phyloP scores from a whole-genome alignment of 441 rosid species.

The Capsella rubella region DNA sequence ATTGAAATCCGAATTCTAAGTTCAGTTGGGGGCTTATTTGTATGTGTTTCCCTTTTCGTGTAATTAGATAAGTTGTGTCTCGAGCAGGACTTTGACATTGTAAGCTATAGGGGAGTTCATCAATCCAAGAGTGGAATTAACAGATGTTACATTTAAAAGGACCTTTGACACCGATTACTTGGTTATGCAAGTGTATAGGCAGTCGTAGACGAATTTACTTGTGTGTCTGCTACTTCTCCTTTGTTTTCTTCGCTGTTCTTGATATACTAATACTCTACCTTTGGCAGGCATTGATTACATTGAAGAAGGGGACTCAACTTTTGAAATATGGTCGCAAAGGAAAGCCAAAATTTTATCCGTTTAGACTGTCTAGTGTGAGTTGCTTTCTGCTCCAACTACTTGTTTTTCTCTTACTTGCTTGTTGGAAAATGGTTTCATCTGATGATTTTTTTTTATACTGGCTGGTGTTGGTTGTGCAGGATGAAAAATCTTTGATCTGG shows the following conservation, averaged over 20 bases:
- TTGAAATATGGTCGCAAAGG: slow-evolving; percentile 98
- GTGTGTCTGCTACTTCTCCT: neutral
- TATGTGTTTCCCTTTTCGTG: neutral
- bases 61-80: neutral
- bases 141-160: neutral
- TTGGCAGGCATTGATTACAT: slow-evolving; percentile 79
- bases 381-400: slow-evolving; percentile 29
- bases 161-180: slow-evolving; percentile 10
- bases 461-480: slow-evolving; percentile 54
- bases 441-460: neutral
- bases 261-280: slow-evolving; percentile 10
- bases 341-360: slow-evolving; percentile 91
- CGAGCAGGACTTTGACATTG: slow-evolving; percentile 25
- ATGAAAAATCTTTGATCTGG: slow-evolving; percentile 93
- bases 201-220: neutral
- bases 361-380: slow-evolving; percentile 93
- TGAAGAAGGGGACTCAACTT: slow-evolving; percentile 95
- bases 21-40: neutral
- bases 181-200: neutral
- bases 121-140: neutral
- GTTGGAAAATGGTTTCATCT: neutral
- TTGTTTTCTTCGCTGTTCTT: neutral
- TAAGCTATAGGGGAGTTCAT: slow-evolving; percentile 5
- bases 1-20: neutral
- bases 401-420: neutral